phyloP scores from a whole-genome alignment of 371 early-diverging fungal species.

The Sporodiniella umbellata region DNA sequence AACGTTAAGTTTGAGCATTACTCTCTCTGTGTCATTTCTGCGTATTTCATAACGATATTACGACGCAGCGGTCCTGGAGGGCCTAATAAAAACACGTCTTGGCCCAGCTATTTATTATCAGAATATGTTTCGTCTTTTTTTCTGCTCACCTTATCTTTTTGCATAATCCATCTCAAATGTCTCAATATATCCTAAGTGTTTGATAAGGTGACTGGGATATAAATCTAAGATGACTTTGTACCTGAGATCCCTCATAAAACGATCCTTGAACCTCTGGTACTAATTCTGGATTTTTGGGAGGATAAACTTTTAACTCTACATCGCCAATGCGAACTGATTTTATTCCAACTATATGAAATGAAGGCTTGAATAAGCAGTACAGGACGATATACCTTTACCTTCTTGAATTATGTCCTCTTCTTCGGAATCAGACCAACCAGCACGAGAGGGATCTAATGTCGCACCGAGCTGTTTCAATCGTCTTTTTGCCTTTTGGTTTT shows the following conservation, averaged over 20 bases:
- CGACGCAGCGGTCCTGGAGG: conserved; percentile 76
- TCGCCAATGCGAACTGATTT: conserved; percentile 61
- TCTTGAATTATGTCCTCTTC: conserved; percentile 41
- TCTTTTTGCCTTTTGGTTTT: conserved; percentile 41
- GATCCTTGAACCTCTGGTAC: conserved; percentile 62
- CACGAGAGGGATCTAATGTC: conserved; percentile 26
- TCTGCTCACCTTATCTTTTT: conserved; percentile 53
- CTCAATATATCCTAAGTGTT: conserved; percentile 63
- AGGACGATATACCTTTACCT: too few species aligned
- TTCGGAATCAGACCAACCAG: conserved; percentile 51
- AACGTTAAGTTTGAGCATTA: background rate
- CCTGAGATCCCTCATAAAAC: conserved; percentile 69
- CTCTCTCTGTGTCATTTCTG: conserved; percentile 65
- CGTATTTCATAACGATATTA: conserved; percentile 69
- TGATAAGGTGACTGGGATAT: background rate
- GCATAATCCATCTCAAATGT: conserved; percentile 72
- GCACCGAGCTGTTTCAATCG: conserved; percentile 45
- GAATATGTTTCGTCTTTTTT: background rate
- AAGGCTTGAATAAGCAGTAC: background rate
- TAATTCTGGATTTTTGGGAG: conserved; percentile 57
- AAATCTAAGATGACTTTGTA: conserved; percentile 14
- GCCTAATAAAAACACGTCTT: conserved; percentile 85
- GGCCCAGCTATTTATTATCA: conserved; percentile 50
- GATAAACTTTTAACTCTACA: conserved; percentile 56
- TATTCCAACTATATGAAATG: conserved; percentile 22